Conservation (phyloP, 805 yeast species). For the Barnettozyma vustinii region DNA sequence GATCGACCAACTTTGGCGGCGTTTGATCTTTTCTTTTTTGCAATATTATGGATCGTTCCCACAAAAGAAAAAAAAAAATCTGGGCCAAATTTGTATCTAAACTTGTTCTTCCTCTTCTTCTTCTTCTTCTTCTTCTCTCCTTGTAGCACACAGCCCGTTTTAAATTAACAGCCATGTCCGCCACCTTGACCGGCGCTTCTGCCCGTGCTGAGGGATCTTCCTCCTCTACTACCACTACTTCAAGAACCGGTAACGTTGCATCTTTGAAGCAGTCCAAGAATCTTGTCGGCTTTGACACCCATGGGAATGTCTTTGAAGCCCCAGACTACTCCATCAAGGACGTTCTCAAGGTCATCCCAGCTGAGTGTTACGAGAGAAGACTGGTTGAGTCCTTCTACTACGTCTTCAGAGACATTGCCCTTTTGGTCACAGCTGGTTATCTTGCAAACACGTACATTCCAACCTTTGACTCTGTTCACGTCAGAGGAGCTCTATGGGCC, state of each 20-base stretch:
- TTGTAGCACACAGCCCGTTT: neutral
- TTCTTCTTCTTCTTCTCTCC: neutral
- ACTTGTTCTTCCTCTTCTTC: neutral
- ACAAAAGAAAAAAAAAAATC: neutral
- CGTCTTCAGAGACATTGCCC: conserved; percentile 60
- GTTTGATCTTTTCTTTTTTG: neutral
- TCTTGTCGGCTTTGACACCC: conserved; percentile 32
- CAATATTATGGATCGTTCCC: no score
- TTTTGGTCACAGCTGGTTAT: conserved; percentile 44
- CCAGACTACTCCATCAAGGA: conserved; percentile 78
- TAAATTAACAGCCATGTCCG: conserved; percentile 4
- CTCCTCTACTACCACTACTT: conserved; percentile 8
- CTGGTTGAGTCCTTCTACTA: conserved; percentile 50
- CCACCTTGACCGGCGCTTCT: conserved; percentile 13
- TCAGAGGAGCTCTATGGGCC: conserved; percentile 56
- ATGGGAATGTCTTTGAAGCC: conserved; percentile 61
- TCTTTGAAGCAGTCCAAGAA: conserved; percentile 11
- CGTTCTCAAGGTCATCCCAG: conserved; percentile 64
- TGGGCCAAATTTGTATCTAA: neutral
- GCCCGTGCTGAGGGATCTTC: conserved; percentile 2
- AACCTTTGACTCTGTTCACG: conserved; percentile 33
- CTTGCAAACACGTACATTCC: conserved; percentile 53
- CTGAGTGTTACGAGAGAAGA: conserved; percentile 66
- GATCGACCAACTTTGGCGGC: neutral
- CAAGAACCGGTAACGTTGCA: conserved; percentile 12